phyloP scores from a whole-genome alignment of 345 rosid genomes.

The rapeseed (Brassica napus) region DNA sequence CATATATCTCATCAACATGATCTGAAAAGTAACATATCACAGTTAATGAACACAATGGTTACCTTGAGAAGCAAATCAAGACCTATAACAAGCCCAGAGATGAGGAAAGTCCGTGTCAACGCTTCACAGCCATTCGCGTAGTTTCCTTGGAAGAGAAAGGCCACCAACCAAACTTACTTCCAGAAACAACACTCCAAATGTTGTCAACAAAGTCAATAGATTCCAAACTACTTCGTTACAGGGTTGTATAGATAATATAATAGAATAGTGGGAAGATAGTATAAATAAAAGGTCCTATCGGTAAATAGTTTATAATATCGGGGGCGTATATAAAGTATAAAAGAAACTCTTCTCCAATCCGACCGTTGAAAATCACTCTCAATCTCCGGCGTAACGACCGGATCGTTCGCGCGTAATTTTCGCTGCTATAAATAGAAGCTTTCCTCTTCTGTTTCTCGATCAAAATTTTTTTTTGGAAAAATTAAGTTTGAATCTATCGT shows the following conservation, averaged over 20 bases:
- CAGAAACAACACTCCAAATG: background rate
- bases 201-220: background rate
- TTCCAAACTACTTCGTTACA: background rate
- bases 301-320: background rate
- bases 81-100: background rate
- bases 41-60: background rate
- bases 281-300: background rate
- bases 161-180: background rate
- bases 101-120: background rate
- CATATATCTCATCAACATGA: background rate
- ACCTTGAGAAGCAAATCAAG: background rate
- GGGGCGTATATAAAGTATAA: constrained; percentile 18
- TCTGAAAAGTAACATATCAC: background rate
- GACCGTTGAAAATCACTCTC: constrained; percentile 41
- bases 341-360: constrained; percentile 15
- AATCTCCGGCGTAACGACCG: constrained; percentile 30
- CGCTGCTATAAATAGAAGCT: constrained; percentile 31
- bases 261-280: background rate
- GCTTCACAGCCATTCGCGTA: background rate
- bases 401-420: constrained; percentile 41
- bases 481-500: constrained; percentile 10
- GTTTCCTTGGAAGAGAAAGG: background rate
- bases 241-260: background rate
- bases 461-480: background rate
- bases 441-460: constrained; percentile 11